phyloP scores from a whole-genome alignment of 2,329 filamentous ascomycete genomes.

The Plenodomus biglobosus region DNA sequence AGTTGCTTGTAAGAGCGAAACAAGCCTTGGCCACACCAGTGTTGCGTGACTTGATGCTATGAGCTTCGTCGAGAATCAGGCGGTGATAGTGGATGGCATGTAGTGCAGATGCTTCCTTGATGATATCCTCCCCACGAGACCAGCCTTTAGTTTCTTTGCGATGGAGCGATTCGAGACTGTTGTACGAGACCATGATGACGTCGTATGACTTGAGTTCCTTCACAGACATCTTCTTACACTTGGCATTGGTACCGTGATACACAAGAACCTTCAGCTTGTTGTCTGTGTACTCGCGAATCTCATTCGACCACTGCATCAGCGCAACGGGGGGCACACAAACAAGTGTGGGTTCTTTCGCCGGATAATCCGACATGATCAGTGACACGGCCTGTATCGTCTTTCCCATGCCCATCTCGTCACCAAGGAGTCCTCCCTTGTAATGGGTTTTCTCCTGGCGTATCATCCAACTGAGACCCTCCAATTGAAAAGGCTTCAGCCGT shows the following conservation, averaged over 20 bases:
- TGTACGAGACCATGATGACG: constrained; percentile 97
- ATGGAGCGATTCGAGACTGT: constrained; percentile 84
- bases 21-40: constrained; percentile 94
- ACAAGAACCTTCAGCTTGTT: constrained; percentile 88
- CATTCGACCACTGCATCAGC: constrained; percentile 83
- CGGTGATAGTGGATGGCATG: constrained; percentile 87
- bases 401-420: constrained; percentile 98
- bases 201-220: constrained; percentile 80
- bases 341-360: constrained; percentile 76
- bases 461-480: constrained; percentile 96
- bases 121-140: constrained; percentile 73
- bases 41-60: constrained; percentile 88
- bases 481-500: constrained; percentile 87
- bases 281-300: constrained; percentile 69
- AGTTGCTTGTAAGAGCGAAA: constrained; percentile 82
- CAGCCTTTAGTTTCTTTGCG: constrained; percentile 92
- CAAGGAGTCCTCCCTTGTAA: constrained; percentile 87
- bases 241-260: constrained; percentile 82
- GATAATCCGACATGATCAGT: constrained; percentile 96
- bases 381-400: constrained; percentile 99
- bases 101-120: constrained; percentile 75
- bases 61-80: constrained; percentile 90
- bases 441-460: constrained; percentile 79
- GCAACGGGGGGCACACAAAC: constrained; percentile 92
- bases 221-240: constrained; percentile 73